Evolutionary conservation across 805 yeast genomes (phyloP).

Genomic region (Lachancea kluyveri): DNA sequence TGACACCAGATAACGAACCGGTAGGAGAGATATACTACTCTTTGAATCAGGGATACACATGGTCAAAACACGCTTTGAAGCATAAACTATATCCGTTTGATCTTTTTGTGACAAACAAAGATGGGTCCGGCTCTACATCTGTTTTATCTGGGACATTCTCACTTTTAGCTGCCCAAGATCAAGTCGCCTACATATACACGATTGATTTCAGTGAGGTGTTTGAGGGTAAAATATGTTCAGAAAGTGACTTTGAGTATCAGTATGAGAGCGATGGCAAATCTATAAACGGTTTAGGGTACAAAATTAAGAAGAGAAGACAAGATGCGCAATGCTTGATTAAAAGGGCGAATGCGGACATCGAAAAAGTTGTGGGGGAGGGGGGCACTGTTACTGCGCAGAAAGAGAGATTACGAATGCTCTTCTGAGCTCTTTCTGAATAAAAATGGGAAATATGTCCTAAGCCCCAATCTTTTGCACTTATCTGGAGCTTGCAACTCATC

Average conservation of each 20-base stretch:
- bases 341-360: conserved; percentile 32
- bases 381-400: conserved; percentile 57
- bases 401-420: conserved; percentile 68
- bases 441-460: conserved; percentile 45
- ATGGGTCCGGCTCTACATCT: conserved; percentile 62
- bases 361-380: conserved; percentile 40
- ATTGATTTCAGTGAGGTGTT: conserved; percentile 57
- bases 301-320: conserved; percentile 55
- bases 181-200: conserved; percentile 17
- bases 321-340: conserved; percentile 52
- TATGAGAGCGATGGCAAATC: conserved; percentile 39
- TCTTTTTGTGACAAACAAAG: conserved; percentile 50
- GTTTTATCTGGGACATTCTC: conserved; percentile 40
- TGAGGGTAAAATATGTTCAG: conserved; percentile 36
- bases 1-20: conserved; percentile 31
- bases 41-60: conserved; percentile 65
- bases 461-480: conserved; percentile 13
- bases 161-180: conserved; percentile 13
- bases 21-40: conserved; percentile 44
- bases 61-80: conserved; percentile 48
- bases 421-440: conserved; percentile 38
- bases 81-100: conserved; percentile 35
- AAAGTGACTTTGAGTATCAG: conserved; percentile 60
- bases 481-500: conserved; percentile 18
- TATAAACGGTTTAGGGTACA: conserved; percentile 62